A percentile compares a stretch with the other conserved stretches of the same genome.
These are phyloP conservation scores for Fusarium globosum DNA, from an alignment of 2,329 filamentous ascomycete genomes.

Conservation along the genomic window DNA sequence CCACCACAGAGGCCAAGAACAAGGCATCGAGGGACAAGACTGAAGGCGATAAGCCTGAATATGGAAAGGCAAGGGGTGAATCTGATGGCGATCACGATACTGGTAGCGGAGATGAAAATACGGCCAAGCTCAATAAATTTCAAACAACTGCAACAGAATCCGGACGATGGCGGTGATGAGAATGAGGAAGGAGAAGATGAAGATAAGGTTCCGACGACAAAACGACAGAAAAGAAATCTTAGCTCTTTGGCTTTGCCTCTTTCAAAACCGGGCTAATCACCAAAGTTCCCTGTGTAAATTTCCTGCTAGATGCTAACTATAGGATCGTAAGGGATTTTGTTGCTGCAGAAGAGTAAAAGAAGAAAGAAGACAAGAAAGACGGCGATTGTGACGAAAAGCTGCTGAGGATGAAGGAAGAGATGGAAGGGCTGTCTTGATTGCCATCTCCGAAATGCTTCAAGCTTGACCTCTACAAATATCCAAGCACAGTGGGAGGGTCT, in stretches of 20 bases:
- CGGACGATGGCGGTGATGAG: accelerated
- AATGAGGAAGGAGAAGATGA: neutral
- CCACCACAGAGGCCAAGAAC: neutral
- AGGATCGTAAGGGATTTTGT: neutral
- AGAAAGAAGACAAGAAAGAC: neutral
- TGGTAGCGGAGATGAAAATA: too few relatives aligned
- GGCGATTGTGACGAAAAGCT: too few relatives aligned
- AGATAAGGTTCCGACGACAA: neutral
- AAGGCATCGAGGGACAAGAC: accelerated
- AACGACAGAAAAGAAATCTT: neutral
- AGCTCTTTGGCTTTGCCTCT: neutral
- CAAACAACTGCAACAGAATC: too few relatives aligned
- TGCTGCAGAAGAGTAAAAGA: neutral
- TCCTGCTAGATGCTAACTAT: neutral
- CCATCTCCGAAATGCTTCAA: too few relatives aligned
- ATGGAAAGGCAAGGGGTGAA: neutral
- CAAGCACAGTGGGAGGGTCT: too few relatives aligned
- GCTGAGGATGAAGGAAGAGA: too few relatives aligned
- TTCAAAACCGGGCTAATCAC: neutral
- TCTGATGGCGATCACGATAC: too few relatives aligned
- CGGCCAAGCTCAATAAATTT: too few relatives aligned
- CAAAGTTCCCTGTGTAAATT: neutral
- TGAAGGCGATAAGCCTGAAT: accelerated
- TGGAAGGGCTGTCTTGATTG: too few relatives aligned
- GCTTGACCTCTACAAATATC: too few relatives aligned